These are phyloP conservation scores for Inonotus hispidus DNA, from an alignment of 1,284 basidiomycete genomes.

Conservation along the genomic window DNA sequence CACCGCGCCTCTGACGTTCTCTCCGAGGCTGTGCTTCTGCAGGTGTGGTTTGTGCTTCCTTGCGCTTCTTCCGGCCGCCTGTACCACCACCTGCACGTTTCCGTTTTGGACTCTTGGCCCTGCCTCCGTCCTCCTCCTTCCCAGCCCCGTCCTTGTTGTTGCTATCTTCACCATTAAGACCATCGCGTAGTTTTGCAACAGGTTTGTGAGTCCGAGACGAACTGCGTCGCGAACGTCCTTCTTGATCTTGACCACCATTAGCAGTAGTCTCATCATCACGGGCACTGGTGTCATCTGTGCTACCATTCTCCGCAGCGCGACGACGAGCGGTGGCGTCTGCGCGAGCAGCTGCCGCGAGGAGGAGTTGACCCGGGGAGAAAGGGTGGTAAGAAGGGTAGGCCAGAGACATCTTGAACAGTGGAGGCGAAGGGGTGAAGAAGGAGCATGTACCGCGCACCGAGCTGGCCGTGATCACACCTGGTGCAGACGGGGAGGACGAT, in stretches of 20 bases:
- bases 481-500: slow-evolving; percentile 8
- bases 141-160: background rate
- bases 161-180: slow-evolving; percentile 21
- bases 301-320: slow-evolving; percentile 33
- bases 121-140: slow-evolving; percentile 1
- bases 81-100: slow-evolving; percentile 11
- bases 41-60: slow-evolving; percentile 4
- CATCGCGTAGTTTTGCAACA: slow-evolving; percentile 48
- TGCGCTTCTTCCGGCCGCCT: slow-evolving; percentile 16
- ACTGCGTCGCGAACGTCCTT: slow-evolving; percentile 30
- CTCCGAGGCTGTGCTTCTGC: slow-evolving; percentile 10
- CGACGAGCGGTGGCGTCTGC: slow-evolving; percentile 57
- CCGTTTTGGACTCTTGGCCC: slow-evolving; percentile 13
- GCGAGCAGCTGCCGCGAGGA: slow-evolving; percentile 56
- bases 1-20: slow-evolving; percentile 16
- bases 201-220: slow-evolving; percentile 47
- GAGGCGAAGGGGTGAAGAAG: slow-evolving; percentile 16
- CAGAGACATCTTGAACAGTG: slow-evolving; percentile 30
- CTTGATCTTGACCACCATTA: background rate
- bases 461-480: slow-evolving; percentile 2
- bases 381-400: slow-evolving; percentile 69
- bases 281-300: slow-evolving; percentile 28
- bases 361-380: slow-evolving; percentile 44
- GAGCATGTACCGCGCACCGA: slow-evolving; percentile 11
- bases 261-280: slow-evolving; percentile 31